Base-by-base conservation (phyloP, 306 rosid genomes). In the Fragaria vesca region DNA sequence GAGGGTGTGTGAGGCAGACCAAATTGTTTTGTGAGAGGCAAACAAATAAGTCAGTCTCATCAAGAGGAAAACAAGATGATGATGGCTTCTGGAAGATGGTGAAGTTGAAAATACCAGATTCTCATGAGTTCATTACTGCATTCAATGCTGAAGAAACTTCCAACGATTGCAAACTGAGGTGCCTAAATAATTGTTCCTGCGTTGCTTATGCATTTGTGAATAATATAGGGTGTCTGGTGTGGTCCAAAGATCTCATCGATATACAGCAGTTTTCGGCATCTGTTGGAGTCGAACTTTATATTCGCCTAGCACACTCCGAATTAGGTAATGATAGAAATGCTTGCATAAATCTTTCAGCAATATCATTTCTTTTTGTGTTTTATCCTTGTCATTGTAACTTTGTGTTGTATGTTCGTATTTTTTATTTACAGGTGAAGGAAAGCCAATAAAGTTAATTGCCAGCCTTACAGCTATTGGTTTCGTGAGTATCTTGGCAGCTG, bases 101-200 rank as follows among this genome's bases (percentile, higher is more conserved):
- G 5, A 65, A 7, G 48, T 12, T 60, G 11, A 76, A 81, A 15
- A 10, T 76, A 17, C 84, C 84, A 26, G 78, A 81, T 71, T 76
- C 54, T 69, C 78, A 81, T 42, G 73, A 76, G 43, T 69, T n/a
- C 28, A 21, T 69, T 36, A 4, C 12, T 6, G 2, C 10, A 10
- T 12, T 1, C 34, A 57, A 47, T 26, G 48, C 28, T 12, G 66
- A 60, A 13, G 11, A 28, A 62, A 62, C 67, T 0, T 62, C 67
- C 67, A 30, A 62, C 3, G 73, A 60, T 13, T 86, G 87, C 66
- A 12, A 63, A 55, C 3, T 45, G 30, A 26, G 36, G 28, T 86
- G 87, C 77, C 71, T 77, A 36, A 77, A 30, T 2, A 83, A 86
- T 43, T 86, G 89, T 72, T 69, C 83, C 24, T 86, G 87, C 66